Evolutionary conservation across 192 early-diverging fungal genomes (phyloP).

Genomic region (Backusella luteola): DNA sequence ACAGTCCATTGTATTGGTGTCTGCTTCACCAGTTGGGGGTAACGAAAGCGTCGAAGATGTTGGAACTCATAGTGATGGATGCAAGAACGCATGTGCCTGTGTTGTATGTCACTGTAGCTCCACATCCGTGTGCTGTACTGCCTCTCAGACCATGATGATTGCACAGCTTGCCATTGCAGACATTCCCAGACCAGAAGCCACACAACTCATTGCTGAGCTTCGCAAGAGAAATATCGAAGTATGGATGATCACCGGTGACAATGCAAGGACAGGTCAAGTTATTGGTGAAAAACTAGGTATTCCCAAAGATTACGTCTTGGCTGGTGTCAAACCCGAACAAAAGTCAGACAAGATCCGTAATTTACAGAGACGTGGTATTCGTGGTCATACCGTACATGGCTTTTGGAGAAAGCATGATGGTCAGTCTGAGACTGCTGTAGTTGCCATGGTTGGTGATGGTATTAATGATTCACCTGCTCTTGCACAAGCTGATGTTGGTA

Average conservation of each 20-base stretch:
- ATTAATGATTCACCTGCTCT: conserved; percentile 95
- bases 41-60: background rate
- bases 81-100: conserved; percentile 32
- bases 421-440: conserved; percentile 41
- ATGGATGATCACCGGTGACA: conserved; percentile 83
- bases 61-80: conserved; percentile 7
- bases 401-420: conserved; percentile 15
- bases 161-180: conserved; percentile 54
- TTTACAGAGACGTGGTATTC: conserved; percentile 45
- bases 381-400: background rate
- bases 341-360: conserved; percentile 65
- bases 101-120: conserved; percentile 35
- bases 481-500: conserved; percentile 86
- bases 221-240: conserved; percentile 56
- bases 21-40: conserved; percentile 37
- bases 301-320: conserved; percentile 47
- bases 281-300: conserved; percentile 70
- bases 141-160: conserved; percentile 42
- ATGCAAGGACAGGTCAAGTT: conserved; percentile 56
- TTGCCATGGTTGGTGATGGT: conserved; percentile 95
- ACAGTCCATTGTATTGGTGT: conserved; percentile 57
- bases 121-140: conserved; percentile 25
- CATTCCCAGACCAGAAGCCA: conserved; percentile 57
- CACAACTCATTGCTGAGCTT: conserved; percentile 48
- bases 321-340: conserved; percentile 69